Conservation (phyloP, 352 stramenopile species). For the Globisporangium yorkense region DNA sequence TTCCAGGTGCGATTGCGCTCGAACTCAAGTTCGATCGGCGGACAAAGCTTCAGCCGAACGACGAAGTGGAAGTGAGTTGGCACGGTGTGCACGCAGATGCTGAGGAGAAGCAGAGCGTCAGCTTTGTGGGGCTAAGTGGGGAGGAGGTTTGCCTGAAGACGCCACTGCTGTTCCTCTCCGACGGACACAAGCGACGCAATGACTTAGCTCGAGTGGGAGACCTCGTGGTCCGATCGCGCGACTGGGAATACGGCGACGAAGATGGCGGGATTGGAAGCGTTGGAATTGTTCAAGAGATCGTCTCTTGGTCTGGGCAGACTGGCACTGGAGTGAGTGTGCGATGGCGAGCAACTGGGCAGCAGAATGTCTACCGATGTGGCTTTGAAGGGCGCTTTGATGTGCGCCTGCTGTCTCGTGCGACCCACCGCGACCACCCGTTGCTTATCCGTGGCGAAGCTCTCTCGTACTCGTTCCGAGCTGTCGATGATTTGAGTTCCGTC, state of each 20-base stretch:
- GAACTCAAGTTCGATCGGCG: constrained; percentile 66
- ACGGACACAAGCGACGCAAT: constrained; percentile 19
- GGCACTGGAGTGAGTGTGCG: constrained; percentile 52
- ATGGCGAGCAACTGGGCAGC: constrained; percentile 34
- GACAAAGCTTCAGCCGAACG: constrained; percentile 32
- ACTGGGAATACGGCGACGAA: constrained; percentile 75
- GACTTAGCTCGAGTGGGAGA: constrained; percentile 35
- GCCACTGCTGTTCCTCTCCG: constrained; percentile 35
- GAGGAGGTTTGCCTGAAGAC: constrained; percentile 18
- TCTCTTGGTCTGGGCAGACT: constrained; percentile 36
- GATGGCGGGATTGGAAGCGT: constrained; percentile 56
- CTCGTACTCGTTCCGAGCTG: constrained; percentile 24
- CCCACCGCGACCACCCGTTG: constrained; percentile 24
- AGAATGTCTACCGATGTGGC: constrained; percentile 58
- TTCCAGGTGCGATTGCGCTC: constrained; percentile 48
- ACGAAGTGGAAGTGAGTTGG: constrained; percentile 14
- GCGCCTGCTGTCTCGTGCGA: constrained; percentile 18
- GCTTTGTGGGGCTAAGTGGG: constrained; percentile 30
- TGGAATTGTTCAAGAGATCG: constrained; percentile 49
- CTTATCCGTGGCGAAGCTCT: constrained; percentile 39
- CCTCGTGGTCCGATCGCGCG: constrained; percentile 44
- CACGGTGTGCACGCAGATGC: background rate
- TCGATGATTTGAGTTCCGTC: no score
- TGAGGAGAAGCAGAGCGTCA: constrained; percentile 1
- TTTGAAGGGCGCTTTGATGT: constrained; percentile 60